These are phyloP conservation scores for Astrothelium macrocarpum DNA, from an alignment of 495 filamentous ascomycete species.

Conservation along the genomic window DNA sequence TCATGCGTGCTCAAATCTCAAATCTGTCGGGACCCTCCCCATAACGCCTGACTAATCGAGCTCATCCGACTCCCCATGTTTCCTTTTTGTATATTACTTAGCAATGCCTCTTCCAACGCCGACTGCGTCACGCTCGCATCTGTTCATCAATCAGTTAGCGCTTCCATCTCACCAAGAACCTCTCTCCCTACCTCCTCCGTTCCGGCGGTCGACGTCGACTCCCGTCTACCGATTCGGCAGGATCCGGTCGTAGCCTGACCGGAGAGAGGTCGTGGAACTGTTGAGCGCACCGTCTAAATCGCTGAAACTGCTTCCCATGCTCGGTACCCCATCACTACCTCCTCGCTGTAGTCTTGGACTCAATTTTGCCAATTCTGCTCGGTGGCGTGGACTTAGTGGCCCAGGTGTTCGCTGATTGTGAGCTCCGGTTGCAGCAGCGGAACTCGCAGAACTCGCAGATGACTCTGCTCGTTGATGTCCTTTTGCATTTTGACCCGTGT, in stretches of 20 bases:
- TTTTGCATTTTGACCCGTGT: not conserved
- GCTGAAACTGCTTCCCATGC: slow-evolving; percentile 96
- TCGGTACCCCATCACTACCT: slow-evolving; percentile 77
- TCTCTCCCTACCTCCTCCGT: not conserved
- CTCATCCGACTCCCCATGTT: slow-evolving; percentile 83
- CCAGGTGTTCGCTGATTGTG: slow-evolving; percentile 20
- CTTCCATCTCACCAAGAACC: not conserved
- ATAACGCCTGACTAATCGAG: slow-evolving; percentile 60
- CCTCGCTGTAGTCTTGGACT: slow-evolving; percentile 49
- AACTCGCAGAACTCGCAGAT: not conserved
- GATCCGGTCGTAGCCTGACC: slow-evolving; percentile 3
- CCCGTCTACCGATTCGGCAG: not conserved
- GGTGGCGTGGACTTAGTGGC: slow-evolving; percentile 44
- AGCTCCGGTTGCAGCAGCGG: slow-evolving; percentile 18
- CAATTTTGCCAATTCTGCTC: slow-evolving; percentile 46
- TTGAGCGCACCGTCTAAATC: slow-evolving; percentile 72
- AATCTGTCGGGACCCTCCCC: slow-evolving; percentile 15
- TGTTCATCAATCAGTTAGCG: slow-evolving; percentile 25
- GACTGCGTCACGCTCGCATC: slow-evolving; percentile 92
- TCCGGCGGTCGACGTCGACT: not conserved
- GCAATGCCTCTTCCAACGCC: slow-evolving; percentile 83
- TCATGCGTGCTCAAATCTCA: not conserved
- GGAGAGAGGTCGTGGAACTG: slow-evolving; percentile 9
- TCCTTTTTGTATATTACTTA: slow-evolving; percentile 81
- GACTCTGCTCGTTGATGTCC: not conserved